Evolutionary conservation across 2,329 filamentous ascomycete species (phyloP).

Genomic region (Rhynchosporium agropyri): DNA sequence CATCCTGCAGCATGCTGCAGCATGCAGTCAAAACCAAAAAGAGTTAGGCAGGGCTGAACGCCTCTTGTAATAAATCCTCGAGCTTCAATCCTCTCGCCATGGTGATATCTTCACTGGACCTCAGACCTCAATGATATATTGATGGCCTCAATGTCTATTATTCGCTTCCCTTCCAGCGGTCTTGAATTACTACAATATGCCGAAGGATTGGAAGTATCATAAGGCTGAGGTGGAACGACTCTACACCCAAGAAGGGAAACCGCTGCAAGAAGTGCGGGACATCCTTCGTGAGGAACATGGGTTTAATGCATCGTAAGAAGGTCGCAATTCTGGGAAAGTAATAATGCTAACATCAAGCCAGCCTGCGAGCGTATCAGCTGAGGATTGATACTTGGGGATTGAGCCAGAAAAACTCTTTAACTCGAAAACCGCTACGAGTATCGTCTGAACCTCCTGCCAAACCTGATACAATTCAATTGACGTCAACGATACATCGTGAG

Average conservation of each 20-base stretch:
- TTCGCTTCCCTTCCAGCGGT: constrained; percentile 1
- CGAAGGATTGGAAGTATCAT: constrained; percentile 29
- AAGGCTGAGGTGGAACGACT: constrained; percentile 29
- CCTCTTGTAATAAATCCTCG: constrained; percentile 11
- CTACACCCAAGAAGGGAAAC: constrained; percentile 25
- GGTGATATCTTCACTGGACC: neutral
- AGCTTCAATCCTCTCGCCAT: neutral
- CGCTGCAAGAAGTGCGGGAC: constrained; percentile 27
- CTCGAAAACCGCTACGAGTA: neutral
- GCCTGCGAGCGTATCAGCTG: constrained; percentile 26
- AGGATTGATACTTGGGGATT: constrained; percentile 25
- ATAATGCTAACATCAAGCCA: constrained; percentile 10
- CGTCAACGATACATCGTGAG: neutral
- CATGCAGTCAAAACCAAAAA: constrained; percentile 14
- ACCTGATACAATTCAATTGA: neutral
- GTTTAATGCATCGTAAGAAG: constrained; percentile 31
- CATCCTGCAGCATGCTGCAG: constrained; percentile 1
- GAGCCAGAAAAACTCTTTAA: constrained; percentile 22
- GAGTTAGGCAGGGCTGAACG: constrained; percentile 17
- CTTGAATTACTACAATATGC: constrained; percentile 20
- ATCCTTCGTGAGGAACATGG: constrained; percentile 22
- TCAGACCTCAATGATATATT: constrained; percentile 5
- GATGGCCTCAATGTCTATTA: constrained; percentile 9
- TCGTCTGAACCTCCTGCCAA: neutral
- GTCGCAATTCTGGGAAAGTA: neutral